These are phyloP conservation scores for Rubia occidens DNA, from an alignment of 305 asterid genomes.

Conservation along the genomic window DNA sequence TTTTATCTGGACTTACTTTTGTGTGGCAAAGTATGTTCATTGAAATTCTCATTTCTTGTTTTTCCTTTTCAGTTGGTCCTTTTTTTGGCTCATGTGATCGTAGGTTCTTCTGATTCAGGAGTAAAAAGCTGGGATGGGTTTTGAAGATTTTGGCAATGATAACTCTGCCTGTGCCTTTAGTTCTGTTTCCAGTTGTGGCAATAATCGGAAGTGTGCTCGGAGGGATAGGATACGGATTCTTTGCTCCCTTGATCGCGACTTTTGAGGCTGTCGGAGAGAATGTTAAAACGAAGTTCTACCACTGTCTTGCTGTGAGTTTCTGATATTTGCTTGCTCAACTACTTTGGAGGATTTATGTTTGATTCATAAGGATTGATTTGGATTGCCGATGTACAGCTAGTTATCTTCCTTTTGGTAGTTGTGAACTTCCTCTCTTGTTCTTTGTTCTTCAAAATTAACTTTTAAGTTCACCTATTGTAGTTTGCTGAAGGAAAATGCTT, in stretches of 20 bases:
- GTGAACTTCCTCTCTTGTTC: neutral
- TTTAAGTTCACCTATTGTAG: neutral
- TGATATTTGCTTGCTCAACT: neutral
- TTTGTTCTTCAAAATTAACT: neutral
- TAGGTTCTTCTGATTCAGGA: slow-evolving; percentile 32
- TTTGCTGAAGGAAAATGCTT: no score
- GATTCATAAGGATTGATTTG: neutral
- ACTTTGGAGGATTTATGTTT: neutral
- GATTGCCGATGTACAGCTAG: neutral
- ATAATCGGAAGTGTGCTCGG: slow-evolving; percentile 63
- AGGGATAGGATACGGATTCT: slow-evolving; percentile 61
- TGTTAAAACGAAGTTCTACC: slow-evolving; percentile 44
- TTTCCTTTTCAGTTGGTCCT: neutral
- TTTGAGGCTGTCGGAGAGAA: slow-evolving; percentile 67
- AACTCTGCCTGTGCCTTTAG: slow-evolving; percentile 47
- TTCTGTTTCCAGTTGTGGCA: slow-evolving; percentile 61
- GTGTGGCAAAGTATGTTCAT: slow-evolving; percentile 51
- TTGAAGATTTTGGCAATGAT: slow-evolving; percentile 47
- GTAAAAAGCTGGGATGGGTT: slow-evolving; percentile 65
- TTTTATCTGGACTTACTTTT: slow-evolving; percentile 71
- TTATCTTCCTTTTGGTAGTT: neutral
- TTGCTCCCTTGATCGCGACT: slow-evolving; percentile 73
- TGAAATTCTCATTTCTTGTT: neutral
- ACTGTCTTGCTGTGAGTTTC: slow-evolving; percentile 60
- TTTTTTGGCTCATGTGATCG: neutral